Conservation (phyloP, 2,329 filamentous ascomycete genomes). For the Arthrobotrys musiformis region DNA sequence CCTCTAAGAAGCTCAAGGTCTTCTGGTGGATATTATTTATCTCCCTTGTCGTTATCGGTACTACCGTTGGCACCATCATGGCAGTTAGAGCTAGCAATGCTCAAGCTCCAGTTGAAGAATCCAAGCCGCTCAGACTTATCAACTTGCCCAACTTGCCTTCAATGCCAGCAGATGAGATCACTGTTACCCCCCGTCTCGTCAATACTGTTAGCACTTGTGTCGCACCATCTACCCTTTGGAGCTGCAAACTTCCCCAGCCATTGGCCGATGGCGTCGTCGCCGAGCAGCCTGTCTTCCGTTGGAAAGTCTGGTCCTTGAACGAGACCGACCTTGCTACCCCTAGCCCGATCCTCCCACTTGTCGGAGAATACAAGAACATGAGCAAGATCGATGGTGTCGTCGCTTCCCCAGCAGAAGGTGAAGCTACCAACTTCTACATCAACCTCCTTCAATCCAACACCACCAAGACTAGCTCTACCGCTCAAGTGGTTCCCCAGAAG, state of each 20-base stretch:
- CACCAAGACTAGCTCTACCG: not conserved
- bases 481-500: not conserved
- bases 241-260: slow-evolving; percentile 50
- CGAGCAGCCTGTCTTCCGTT: slow-evolving; percentile 37
- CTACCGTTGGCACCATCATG: slow-evolving; percentile 9
- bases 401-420: slow-evolving; percentile 27
- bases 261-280: slow-evolving; percentile 10
- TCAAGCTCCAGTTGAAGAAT: slow-evolving; percentile 4
- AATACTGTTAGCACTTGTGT: slow-evolving; percentile 47
- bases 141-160: slow-evolving; percentile 31
- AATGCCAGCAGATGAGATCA: slow-evolving; percentile 37
- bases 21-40: slow-evolving; percentile 49
- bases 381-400: slow-evolving; percentile 46
- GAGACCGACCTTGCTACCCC: slow-evolving; percentile 29
- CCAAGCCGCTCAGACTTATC: slow-evolving; percentile 22
- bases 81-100: slow-evolving; percentile 48
- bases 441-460: slow-evolving; percentile 32
- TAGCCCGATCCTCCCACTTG: slow-evolving; percentile 11
- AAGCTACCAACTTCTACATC: slow-evolving; percentile 45
- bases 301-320: slow-evolving; percentile 41
- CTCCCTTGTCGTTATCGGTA: slow-evolving; percentile 23
- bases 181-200: slow-evolving; percentile 37
- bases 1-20: slow-evolving; percentile 44
- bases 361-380: slow-evolving; percentile 47
- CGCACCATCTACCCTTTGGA: slow-evolving; percentile 47